Conservation (phyloP, 768 basidiomycete species). For the Rhizopogon vulgaris region DNA sequence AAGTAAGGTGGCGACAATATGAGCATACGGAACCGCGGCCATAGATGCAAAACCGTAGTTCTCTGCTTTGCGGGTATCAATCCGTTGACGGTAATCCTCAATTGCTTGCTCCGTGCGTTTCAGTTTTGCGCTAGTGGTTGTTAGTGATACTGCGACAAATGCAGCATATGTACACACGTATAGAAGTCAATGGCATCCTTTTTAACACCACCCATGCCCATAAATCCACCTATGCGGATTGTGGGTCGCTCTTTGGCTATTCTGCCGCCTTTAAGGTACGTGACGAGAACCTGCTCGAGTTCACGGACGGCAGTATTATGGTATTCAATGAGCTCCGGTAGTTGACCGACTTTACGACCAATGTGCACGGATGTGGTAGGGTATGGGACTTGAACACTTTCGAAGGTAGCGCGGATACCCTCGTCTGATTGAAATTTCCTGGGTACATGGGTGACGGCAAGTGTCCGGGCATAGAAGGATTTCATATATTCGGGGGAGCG, state of each 20-base stretch:
- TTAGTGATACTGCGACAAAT: slow-evolving; percentile 5
- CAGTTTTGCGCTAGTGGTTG: slow-evolving; percentile 33
- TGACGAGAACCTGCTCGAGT: slow-evolving; percentile 83
- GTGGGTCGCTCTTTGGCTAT: slow-evolving; percentile 78
- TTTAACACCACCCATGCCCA: slow-evolving; percentile 79
- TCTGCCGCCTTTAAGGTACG: slow-evolving; percentile 79
- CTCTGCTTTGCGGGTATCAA: slow-evolving; percentile 72
- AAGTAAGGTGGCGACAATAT: slow-evolving; percentile 73
- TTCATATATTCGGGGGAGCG: slow-evolving; percentile 82
- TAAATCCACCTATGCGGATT: slow-evolving; percentile 68
- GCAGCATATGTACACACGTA: slow-evolving; percentile 48
- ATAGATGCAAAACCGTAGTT: slow-evolving; percentile 91
- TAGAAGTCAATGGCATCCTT: slow-evolving; percentile 93
- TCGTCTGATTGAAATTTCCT: slow-evolving; percentile 81
- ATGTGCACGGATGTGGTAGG: slow-evolving; percentile 90
- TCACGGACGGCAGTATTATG: slow-evolving; percentile 94
- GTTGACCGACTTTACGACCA: slow-evolving; percentile 77
- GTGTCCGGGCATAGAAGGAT: slow-evolving; percentile 90
- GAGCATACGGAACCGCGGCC: slow-evolving; percentile 84
- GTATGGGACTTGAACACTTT: slow-evolving; percentile 72
- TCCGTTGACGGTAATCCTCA: slow-evolving; percentile 65
- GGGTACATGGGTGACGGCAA: slow-evolving; percentile 75
- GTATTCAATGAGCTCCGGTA: slow-evolving; percentile 87
- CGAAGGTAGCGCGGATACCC: slow-evolving; percentile 74
- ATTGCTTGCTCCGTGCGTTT: slow-evolving; percentile 67